These are phyloP conservation scores for Bruguiera hainesii DNA, from an alignment of 441 rosid genomes.

Conservation along the genomic window DNA sequence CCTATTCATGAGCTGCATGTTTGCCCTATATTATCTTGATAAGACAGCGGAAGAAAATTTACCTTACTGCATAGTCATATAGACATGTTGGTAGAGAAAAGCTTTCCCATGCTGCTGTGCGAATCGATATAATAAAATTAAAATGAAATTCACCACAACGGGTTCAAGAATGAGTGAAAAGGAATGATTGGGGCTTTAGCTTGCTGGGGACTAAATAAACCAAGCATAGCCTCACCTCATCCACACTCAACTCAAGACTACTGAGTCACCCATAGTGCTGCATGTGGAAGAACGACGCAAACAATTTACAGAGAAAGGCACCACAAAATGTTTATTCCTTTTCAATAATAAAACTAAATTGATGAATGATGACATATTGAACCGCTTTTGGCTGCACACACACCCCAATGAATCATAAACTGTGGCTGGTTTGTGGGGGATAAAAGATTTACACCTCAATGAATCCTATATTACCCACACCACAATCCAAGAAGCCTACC, in stretches of 20 bases:
- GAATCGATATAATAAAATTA: background rate
- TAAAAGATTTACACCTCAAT: constrained; percentile 45
- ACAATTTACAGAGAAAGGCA: constrained; percentile 10
- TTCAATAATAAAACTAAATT: constrained; percentile 43
- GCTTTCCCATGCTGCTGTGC: background rate
- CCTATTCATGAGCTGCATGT: too few relatives aligned
- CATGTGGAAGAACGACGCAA: background rate
- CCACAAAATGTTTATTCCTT: constrained; percentile 34
- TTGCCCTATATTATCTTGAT: too few relatives aligned
- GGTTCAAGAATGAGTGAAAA: background rate
- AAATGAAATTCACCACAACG: background rate
- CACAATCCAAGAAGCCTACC: constrained; percentile 30
- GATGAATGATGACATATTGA: constrained; percentile 28
- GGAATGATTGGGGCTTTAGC: constrained; percentile 4
- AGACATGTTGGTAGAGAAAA: too few relatives aligned
- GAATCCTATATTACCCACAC: constrained; percentile 47
- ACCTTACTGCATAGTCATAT: too few relatives aligned
- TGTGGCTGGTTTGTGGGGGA: constrained; percentile 33
- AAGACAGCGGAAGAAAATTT: too few relatives aligned
- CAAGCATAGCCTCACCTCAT: background rate
- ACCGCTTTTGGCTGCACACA: constrained; percentile 39
- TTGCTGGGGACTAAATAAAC: background rate
- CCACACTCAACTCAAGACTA: background rate
- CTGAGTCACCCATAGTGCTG: background rate
- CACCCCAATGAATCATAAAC: constrained; percentile 55